phyloP scores from a whole-genome alignment of 495 filamentous ascomycete genomes.

The Clavariopsis aquatica region DNA sequence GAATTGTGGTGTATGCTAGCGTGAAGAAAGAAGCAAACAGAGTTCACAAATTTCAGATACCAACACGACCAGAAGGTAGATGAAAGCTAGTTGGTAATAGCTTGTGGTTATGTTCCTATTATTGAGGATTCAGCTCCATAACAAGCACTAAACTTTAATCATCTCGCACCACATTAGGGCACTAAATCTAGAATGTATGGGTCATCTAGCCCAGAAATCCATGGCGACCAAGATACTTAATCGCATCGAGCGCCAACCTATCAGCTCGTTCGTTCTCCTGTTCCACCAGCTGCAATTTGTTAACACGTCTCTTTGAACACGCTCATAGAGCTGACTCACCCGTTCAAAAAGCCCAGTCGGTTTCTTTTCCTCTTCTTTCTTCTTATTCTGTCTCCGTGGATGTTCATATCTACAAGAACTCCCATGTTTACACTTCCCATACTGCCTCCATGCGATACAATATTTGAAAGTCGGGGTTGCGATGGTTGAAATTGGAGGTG shows the following conservation, averaged over 20 bases:
- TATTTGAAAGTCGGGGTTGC: not conserved
- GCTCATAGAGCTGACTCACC: not conserved
- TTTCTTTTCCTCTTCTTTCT: not conserved
- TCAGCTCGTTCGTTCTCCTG: constrained; percentile 41
- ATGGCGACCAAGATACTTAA: constrained; percentile 44
- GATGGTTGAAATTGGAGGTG: not conserved
- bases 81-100: no score
- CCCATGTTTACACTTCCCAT: constrained; percentile 32
- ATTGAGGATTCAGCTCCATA: no score
- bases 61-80: no score
- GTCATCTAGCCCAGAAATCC: constrained; percentile 40
- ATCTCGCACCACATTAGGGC: no score
- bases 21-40: no score
- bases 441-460: constrained; percentile 18
- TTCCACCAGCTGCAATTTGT: constrained; percentile 36
- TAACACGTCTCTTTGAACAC: not conserved
- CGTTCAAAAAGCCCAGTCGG: constrained; percentile 19
- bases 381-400: constrained; percentile 12
- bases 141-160: no score
- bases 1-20: no score
- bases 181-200: no score
- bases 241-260: constrained; percentile 40
- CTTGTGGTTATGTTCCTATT: no score
- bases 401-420: constrained; percentile 24
- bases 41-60: no score